Base-by-base conservation (phyloP, 768 basidiomycete species). In the Agrocybe praecox region DNA sequence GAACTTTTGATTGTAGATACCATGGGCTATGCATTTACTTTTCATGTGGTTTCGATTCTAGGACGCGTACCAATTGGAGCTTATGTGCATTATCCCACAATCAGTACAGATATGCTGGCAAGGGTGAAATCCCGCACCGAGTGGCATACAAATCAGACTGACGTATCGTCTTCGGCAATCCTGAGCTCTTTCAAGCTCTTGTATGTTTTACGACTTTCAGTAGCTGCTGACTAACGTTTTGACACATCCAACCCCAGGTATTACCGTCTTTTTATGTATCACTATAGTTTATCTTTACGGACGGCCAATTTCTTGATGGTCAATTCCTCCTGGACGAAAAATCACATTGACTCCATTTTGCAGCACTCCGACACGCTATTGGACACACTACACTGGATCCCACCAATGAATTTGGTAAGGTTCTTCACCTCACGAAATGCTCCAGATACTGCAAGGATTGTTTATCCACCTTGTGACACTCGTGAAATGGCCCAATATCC, bases 21-120 rank as follows among this genome's bases (percentile, higher is more conserved):
- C 0, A 98, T 98, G 96, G 97, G 97, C 23, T 97, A 95, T 64
- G 94, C 95, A 0, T 98, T 98, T 67, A 93, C 94, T 1, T 94
- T 92, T 70, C 93, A 89, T 17, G 74, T 90, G 26, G 87, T 95
- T 8, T 73, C 82, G 0, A 72, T 85, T 50, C 65, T 96, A 1
- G 80, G 84, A 15, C 68, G 77, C 15, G 79, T 93, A 40, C 87
- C 91, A 2, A 80, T 96, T 21, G 94, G 90, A 9, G 90, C 94
- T 24, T 99, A 98, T 64, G 85, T 94, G 10, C 97, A 99, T 71
- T 99, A 97, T 67, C 97, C 97, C 0, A 97, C 92, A 7, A 96
- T 99, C 67, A 94, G 92, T 67, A 90, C 89, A 8, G 88, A 94
- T 62, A 98, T 98, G 97, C 80, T 98, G 32, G 78, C 80, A 49